Evolutionary conservation across 345 rosid genomes (phyloP).

Genomic region (Acer campestre): DNA sequence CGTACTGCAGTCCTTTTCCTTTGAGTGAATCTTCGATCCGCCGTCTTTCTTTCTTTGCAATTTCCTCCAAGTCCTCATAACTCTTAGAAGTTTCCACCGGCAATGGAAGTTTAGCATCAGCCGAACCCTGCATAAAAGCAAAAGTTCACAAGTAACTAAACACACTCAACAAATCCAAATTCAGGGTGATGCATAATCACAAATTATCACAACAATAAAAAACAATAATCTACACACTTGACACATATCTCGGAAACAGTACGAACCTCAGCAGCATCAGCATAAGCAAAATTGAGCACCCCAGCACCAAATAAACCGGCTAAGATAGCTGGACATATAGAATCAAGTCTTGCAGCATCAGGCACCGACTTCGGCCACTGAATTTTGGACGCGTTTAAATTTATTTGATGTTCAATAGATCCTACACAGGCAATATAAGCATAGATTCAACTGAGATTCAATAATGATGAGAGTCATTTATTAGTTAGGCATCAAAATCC

Average conservation of each 20-base stretch:
- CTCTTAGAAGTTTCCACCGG: constrained; percentile 54
- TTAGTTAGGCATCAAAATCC: neutral
- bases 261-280: constrained; percentile 70
- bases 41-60: constrained; percentile 66
- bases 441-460: neutral
- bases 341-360: constrained; percentile 13
- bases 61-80: constrained; percentile 55
- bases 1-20: constrained; percentile 54
- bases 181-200: no score
- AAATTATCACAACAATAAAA: neutral
- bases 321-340: constrained; percentile 46
- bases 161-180: neutral
- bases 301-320: constrained; percentile 62
- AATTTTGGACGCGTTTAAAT: constrained; percentile 25
- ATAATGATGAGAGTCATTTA: neutral
- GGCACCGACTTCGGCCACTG: constrained; percentile 12
- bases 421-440: constrained; percentile 29
- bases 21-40: constrained; percentile 63
- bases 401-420: constrained; percentile 23
- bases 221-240: neutral
- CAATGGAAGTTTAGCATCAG: constrained; percentile 36
- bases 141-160: constrained; percentile 8
- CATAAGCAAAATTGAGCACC: constrained; percentile 54
- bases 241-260: neutral
- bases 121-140: constrained; percentile 42